A percentile compares a stretch with the other conserved stretches of the same genome.
Conservation (phyloP, 345 rosid genomes). For the Gossypioides kirkii region DNA sequence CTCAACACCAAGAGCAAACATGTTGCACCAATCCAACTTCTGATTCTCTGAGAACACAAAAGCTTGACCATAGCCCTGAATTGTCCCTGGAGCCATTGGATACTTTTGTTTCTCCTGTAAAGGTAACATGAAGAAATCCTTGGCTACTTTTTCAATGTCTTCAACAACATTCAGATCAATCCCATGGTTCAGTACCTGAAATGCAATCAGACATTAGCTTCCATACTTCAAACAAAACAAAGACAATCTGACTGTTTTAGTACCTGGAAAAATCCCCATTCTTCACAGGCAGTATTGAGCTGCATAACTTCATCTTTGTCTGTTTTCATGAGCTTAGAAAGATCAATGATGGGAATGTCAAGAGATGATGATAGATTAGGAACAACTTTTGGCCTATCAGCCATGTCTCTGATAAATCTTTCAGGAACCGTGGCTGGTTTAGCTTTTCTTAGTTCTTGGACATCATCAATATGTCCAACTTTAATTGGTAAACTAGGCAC, state of each 20-base stretch:
- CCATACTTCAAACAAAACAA: not conserved
- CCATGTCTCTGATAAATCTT: slow-evolving; percentile 59
- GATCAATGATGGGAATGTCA: slow-evolving; percentile 62
- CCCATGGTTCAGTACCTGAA: slow-evolving; percentile 78
- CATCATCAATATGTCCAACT: slow-evolving; percentile 86
- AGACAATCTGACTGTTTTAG: not conserved
- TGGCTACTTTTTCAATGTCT: slow-evolving; percentile 61
- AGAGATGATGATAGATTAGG: slow-evolving; percentile 22
- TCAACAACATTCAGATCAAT: slow-evolving; percentile 52
- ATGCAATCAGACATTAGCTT: slow-evolving; percentile 7
- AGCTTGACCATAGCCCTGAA: slow-evolving; percentile 96
- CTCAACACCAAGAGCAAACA: slow-evolving; percentile 88
- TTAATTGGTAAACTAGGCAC: slow-evolving; percentile 42
- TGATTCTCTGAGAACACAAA: slow-evolving; percentile 91
- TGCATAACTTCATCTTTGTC: slow-evolving; percentile 35
- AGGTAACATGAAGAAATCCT: slow-evolving; percentile 76
- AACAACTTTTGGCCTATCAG: slow-evolving; percentile 47
- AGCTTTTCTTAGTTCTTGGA: slow-evolving; percentile 69
- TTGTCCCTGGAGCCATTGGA: slow-evolving; percentile 85
- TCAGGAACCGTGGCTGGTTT: slow-evolving; percentile 62
- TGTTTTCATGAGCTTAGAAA: slow-evolving; percentile 48
- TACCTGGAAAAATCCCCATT: slow-evolving; percentile 98
- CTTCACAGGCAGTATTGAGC: slow-evolving; percentile 69
- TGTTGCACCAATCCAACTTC: slow-evolving; percentile 97
- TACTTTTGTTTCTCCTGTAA: slow-evolving; percentile 76